Conservation (phyloP, 441 rosid genomes). For the Erodium texanum region DNA sequence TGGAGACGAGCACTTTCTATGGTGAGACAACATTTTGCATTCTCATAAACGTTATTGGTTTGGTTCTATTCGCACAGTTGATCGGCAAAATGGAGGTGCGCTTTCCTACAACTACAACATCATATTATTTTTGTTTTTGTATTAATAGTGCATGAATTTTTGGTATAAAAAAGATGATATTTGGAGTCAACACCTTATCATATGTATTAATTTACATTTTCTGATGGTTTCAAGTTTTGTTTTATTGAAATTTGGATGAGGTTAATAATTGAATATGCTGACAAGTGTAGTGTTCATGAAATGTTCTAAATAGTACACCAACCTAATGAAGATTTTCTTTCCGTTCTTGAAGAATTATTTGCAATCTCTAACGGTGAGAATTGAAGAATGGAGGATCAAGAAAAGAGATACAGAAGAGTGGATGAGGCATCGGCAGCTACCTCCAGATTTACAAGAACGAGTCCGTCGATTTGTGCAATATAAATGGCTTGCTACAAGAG, state of each 20-base stretch:
- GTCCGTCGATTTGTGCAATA: constrained; percentile 72
- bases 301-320: no score
- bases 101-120: background rate
- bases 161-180: background rate
- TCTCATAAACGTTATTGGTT: constrained; percentile 72
- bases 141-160: background rate
- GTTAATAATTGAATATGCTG: background rate
- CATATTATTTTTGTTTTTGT: background rate
- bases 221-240: no score
- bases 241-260: background rate
- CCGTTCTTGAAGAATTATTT: constrained; percentile 56
- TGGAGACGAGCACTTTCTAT: constrained; percentile 68
- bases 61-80: constrained; percentile 80
- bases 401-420: constrained; percentile 91
- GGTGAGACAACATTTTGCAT: constrained; percentile 84
- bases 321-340: background rate
- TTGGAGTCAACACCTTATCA: background rate
- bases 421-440: constrained; percentile 96
- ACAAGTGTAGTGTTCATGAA: background rate
- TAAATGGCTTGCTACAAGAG: constrained; percentile 86
- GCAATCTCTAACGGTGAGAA: constrained; percentile 81
- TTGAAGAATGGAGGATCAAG: constrained; percentile 89
- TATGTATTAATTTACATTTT: no score
- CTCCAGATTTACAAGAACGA: constrained; percentile 56
- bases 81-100: constrained; percentile 94